Percentiles rank a stretch among this genome's conserved stretches.
Evolutionary conservation across 768 basidiomycete species (phyloP).

Genomic region (Tulasnella sp.): DNA sequence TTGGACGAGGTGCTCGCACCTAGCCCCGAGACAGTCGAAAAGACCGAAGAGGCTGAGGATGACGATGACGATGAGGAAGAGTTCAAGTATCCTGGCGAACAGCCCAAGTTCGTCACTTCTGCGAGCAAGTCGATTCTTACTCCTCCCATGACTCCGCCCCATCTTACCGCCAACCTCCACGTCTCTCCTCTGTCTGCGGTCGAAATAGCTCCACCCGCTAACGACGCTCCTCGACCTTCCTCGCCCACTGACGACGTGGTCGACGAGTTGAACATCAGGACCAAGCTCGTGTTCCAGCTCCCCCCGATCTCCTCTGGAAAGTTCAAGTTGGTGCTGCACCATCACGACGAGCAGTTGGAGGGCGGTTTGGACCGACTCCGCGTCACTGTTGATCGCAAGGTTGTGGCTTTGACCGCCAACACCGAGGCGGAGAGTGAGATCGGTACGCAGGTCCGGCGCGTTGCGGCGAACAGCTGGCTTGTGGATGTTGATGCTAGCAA

Average conservation of each 20-base stretch:
- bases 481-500: not conserved
- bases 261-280: not conserved
- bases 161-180: not conserved
- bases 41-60: not conserved
- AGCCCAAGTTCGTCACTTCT: not conserved
- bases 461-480: not conserved
- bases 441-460: not conserved
- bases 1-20: not conserved
- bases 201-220: not conserved
- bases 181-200: not conserved
- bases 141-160: conserved; percentile 12
- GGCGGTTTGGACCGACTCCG: not conserved
- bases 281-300: not conserved
- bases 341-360: not conserved
- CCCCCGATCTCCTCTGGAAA: not conserved
- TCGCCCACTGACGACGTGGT: not conserved
- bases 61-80: not conserved
- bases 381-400: not conserved
- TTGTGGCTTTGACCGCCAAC: not conserved
- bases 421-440: not conserved
- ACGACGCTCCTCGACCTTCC: not conserved
- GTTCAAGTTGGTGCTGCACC: not conserved
- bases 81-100: not conserved
- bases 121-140: conserved; percentile 2
- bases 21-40: not conserved